phyloP scores from a whole-genome alignment of 352 stramenopile genomes.

The Phytophthora hybrid region DNA sequence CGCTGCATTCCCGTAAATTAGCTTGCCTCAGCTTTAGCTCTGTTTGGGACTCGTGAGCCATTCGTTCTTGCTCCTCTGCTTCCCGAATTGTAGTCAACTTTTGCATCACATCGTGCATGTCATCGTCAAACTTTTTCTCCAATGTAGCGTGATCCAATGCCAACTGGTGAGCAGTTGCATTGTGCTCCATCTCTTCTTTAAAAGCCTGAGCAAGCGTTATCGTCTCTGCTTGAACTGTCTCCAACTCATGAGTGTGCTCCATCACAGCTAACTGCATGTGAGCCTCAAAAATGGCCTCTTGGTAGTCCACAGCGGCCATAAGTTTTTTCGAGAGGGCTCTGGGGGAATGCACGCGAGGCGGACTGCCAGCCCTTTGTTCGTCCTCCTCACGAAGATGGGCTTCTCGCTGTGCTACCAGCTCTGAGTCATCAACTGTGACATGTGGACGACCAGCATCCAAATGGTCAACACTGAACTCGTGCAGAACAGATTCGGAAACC shows the following conservation, averaged over 20 bases:
- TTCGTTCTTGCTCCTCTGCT: conserved; percentile 38
- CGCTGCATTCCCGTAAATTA: conserved; percentile 50
- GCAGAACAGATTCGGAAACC: conserved; percentile 20
- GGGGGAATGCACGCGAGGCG: conserved; percentile 50
- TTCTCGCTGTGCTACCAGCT: conserved; percentile 31
- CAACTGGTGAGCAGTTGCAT: conserved; percentile 52
- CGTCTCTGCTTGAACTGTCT: conserved; percentile 60
- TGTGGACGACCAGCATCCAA: not conserved
- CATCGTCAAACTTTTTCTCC: conserved; percentile 60
- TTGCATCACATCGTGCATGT: conserved; percentile 51
- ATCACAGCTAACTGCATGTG: conserved; percentile 68
- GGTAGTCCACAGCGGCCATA: conserved; percentile 72
- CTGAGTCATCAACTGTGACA: conserved; percentile 40
- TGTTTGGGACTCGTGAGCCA: conserved; percentile 3
- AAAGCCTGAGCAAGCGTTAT: conserved; percentile 65
- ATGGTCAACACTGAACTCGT: not conserved
- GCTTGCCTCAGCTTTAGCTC: conserved; percentile 41
- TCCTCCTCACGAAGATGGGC: conserved; percentile 23
- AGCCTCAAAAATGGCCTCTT: conserved; percentile 70
- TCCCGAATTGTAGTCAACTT: conserved; percentile 52
- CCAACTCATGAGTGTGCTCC: conserved; percentile 61
- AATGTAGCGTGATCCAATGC: conserved; percentile 55
- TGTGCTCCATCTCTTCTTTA: conserved; percentile 74
- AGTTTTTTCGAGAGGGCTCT: conserved; percentile 55
- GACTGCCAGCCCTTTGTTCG: conserved; percentile 10